Evolutionary conservation across 2,329 filamentous ascomycete genomes (phyloP).

Genomic region (Parastagonospora avenae): DNA sequence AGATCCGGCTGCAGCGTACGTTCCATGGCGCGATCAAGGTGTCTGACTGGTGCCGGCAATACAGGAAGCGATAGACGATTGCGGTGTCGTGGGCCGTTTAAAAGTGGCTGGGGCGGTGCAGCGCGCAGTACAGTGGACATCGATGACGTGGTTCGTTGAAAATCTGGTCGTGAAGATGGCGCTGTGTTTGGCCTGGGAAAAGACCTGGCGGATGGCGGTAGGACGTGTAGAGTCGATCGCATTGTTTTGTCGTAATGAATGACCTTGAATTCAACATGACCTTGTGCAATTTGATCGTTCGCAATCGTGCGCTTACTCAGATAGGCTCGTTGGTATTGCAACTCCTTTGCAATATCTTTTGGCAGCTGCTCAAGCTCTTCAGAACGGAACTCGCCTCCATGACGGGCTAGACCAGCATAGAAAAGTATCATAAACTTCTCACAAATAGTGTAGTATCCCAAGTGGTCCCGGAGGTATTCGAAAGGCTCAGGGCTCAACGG

Average conservation of each 20-base stretch:
- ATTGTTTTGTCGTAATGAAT: background rate
- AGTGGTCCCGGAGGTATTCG: constrained; percentile 6
- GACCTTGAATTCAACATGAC: constrained; percentile 2
- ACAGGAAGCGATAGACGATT: too few species aligned
- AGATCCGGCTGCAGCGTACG: too few species aligned
- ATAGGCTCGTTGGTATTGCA: background rate
- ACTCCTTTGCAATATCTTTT: constrained; percentile 4
- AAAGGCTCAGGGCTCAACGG: constrained; percentile 6
- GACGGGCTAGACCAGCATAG: constrained; percentile 11
- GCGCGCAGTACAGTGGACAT: background rate
- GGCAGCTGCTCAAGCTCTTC: constrained; percentile 3
- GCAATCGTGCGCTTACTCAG: background rate
- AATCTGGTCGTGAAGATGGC: background rate
- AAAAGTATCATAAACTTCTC: constrained; percentile 24
- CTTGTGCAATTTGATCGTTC: constrained; percentile 5
- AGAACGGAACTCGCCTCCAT: background rate
- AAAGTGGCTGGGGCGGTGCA: too few species aligned
- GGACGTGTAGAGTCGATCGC: constrained; percentile 2
- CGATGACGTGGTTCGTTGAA: background rate
- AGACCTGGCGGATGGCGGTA: background rate
- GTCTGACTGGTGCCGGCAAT: too few species aligned
- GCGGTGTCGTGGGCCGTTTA: too few species aligned
- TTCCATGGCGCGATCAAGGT: too few species aligned
- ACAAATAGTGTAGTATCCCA: constrained; percentile 12
- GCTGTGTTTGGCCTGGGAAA: background rate